A percentile compares a stretch with the other conserved stretches of the same genome.
Evolutionary conservation across 768 basidiomycete species (phyloP).

Genomic region (Suillus subalutaceus): DNA sequence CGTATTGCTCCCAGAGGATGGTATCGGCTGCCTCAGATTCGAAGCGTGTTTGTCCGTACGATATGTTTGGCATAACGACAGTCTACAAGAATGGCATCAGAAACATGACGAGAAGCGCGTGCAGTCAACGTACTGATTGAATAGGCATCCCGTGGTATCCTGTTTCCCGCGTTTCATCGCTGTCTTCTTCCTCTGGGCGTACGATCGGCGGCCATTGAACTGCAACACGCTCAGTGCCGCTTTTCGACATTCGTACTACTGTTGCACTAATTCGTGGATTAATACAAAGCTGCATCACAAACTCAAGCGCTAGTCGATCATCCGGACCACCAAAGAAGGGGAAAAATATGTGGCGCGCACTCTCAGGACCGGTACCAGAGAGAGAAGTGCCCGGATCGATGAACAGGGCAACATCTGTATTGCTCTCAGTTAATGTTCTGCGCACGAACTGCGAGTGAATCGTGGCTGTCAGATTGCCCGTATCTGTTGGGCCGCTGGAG

Average conservation of each 20-base stretch:
- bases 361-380: constrained; percentile 27
- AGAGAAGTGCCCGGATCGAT: constrained; percentile 59
- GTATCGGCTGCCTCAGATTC: constrained; percentile 85
- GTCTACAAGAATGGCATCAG: constrained; percentile 37
- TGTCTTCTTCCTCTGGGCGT: constrained; percentile 58
- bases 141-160: constrained; percentile 6
- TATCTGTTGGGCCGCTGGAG: constrained; percentile 54
- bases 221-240: constrained; percentile 45
- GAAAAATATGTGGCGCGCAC: constrained; percentile 67
- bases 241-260: constrained; percentile 62
- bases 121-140: constrained; percentile 16
- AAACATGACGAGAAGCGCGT: neutral
- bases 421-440: constrained; percentile 71
- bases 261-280: constrained; percentile 70
- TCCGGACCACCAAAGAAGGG: constrained; percentile 96
- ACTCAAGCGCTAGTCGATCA: constrained; percentile 82
- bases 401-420: constrained; percentile 81
- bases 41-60: constrained; percentile 70
- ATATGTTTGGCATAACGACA: constrained; percentile 61
- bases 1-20: constrained; percentile 71
- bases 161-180: constrained; percentile 23
- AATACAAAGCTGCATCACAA: constrained; percentile 78
- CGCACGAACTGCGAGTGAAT: constrained; percentile 86
- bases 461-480: constrained; percentile 54
- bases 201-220: constrained; percentile 54